phyloP scores from a whole-genome alignment of 129 eudicot species.

The Lactuca sativa region DNA sequence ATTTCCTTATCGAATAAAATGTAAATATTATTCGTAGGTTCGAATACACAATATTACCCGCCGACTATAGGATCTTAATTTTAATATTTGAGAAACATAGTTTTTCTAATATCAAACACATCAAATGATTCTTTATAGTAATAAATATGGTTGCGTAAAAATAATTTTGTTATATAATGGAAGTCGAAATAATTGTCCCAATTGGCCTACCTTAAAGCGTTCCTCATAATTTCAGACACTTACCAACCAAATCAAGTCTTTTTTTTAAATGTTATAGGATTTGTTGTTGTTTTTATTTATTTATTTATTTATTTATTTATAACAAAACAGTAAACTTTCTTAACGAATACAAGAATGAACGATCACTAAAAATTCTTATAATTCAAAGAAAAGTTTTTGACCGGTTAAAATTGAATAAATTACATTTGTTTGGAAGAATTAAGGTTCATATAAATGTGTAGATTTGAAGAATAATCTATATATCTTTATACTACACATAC shows the following conservation, averaged over 20 bases:
- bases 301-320: too few species aligned
- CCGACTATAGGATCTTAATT: neutral
- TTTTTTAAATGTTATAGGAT: neutral
- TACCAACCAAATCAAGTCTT: neutral
- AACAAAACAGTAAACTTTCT: neutral
- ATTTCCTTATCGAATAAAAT: neutral
- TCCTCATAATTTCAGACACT: neutral
- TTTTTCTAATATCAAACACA: neutral
- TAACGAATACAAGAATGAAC: neutral
- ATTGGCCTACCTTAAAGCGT: constrained; percentile 19
- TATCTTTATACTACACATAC: too few species aligned
- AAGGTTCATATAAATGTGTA: neutral
- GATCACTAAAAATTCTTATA: neutral
- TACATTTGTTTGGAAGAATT: too few species aligned
- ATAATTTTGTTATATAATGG: neutral
- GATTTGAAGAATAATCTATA: neutral
- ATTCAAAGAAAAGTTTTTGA: too few species aligned
- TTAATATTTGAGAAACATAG: neutral
- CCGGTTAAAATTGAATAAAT: too few species aligned
- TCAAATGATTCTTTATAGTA: neutral
- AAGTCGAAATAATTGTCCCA: constrained; percentile 3
- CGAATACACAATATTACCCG: neutral
- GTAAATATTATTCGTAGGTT: neutral
- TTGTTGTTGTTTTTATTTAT: too few species aligned
- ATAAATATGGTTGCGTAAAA: neutral